These are phyloP conservation scores for Fagopyrum tataricum DNA, from an alignment of 148 eudicot genomes.

Conservation along the genomic window DNA sequence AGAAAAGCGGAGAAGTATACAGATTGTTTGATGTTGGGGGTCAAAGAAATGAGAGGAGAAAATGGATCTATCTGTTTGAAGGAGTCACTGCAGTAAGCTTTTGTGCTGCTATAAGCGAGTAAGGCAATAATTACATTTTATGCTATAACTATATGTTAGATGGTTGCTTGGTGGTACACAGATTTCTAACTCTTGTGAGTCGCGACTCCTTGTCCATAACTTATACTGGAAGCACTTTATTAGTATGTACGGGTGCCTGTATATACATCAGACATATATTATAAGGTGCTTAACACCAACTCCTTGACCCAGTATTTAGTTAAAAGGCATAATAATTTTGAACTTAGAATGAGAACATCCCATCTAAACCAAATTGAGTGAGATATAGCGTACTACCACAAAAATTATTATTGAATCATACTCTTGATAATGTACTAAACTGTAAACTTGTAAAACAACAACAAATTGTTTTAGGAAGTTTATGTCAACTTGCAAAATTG, in stretches of 20 bases:
- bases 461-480: not conserved
- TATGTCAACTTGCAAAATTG: not conserved
- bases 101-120: slow-evolving; percentile 99
- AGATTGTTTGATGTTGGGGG: slow-evolving; percentile 97
- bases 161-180: not conserved
- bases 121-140: slow-evolving; percentile 25
- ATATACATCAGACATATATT: not conserved
- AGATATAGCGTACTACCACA: not conserved
- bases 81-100: slow-evolving; percentile 93
- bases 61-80: slow-evolving; percentile 98
- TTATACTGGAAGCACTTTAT: not conserved
- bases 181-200: not conserved
- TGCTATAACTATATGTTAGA: not conserved
- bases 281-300: not conserved
- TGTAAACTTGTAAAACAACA: too few species aligned
- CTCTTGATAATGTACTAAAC: not conserved
- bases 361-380: not conserved
- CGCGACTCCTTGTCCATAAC: not conserved
- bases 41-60: slow-evolving; percentile 98
- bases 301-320: not conserved
- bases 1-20: slow-evolving; percentile 94
- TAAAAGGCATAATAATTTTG: not conserved
- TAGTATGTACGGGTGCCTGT: not conserved
- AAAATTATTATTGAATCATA: not conserved
- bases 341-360: not conserved